Evolutionary conservation across 2,329 filamentous ascomycete genomes (phyloP).

Genomic region (Leptographium lundbergii): DNA sequence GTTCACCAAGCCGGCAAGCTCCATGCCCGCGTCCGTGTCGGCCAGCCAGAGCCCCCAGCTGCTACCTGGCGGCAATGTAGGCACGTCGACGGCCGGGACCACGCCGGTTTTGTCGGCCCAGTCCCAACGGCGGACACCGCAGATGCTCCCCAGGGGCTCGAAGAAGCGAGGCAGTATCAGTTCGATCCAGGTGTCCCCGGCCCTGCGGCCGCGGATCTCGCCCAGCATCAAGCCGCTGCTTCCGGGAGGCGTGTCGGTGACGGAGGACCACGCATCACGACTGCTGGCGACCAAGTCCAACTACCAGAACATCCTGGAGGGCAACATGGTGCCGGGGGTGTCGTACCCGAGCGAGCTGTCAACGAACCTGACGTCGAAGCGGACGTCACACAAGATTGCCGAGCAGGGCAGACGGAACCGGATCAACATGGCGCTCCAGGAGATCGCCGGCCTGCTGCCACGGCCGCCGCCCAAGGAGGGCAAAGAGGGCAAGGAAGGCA

Average conservation of each 20-base stretch:
- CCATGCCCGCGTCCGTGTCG: slow-evolving; percentile 27
- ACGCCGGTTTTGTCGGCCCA: slow-evolving; percentile 18
- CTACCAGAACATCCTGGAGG: slow-evolving; percentile 93
- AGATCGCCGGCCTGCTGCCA: slow-evolving; percentile 82
- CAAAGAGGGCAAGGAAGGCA: slow-evolving; percentile 21
- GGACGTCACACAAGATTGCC: slow-evolving; percentile 94
- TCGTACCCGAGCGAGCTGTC: slow-evolving; percentile 84
- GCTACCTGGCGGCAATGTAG: slow-evolving; percentile 32
- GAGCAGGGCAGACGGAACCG: slow-evolving; percentile 91
- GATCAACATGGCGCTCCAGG: slow-evolving; percentile 85
- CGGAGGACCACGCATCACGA: slow-evolving; percentile 51
- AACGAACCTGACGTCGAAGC: slow-evolving; percentile 88
- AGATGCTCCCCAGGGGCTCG: slow-evolving; percentile 37
- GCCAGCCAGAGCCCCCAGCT: slow-evolving; percentile 56
- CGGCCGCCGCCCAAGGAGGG: slow-evolving; percentile 17
- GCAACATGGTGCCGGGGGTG: slow-evolving; percentile 79
- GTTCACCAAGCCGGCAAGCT: slow-evolving; percentile 23
- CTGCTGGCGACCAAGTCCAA: slow-evolving; percentile 91
- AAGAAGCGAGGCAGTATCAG: slow-evolving; percentile 61
- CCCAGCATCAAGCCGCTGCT: slow-evolving; percentile 88
- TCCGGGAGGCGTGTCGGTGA: slow-evolving; percentile 40
- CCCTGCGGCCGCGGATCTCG: slow-evolving; percentile 77
- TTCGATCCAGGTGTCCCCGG: slow-evolving; percentile 72
- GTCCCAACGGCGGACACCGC: slow-evolving; percentile 35
- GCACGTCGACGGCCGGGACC: neutral